phyloP scores from a whole-genome alignment of 2,329 filamentous ascomycete genomes.

The Tolypocladium ovalisporum region DNA sequence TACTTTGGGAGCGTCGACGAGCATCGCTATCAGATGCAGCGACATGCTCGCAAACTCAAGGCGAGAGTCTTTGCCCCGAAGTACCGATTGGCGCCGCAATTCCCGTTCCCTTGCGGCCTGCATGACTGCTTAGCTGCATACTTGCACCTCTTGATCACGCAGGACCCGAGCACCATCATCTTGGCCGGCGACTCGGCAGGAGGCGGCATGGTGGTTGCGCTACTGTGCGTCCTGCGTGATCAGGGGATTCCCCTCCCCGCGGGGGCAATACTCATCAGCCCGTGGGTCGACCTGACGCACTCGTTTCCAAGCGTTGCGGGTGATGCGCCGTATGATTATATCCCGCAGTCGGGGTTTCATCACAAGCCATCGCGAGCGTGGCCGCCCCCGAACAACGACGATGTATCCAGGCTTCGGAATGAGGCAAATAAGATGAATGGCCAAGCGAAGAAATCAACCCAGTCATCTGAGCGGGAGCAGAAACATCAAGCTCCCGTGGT shows the following conservation, averaged over 20 bases:
- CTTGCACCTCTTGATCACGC: slow-evolving; percentile 64
- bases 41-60: slow-evolving; percentile 88
- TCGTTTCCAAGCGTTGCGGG: slow-evolving; percentile 84
- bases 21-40: slow-evolving; percentile 96
- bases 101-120: slow-evolving; percentile 87
- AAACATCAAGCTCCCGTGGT: slow-evolving; percentile 24
- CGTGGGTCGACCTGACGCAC: slow-evolving; percentile 92
- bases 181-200: slow-evolving; percentile 90
- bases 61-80: slow-evolving; percentile 77
- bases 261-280: slow-evolving; percentile 81
- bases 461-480: slow-evolving; percentile 13
- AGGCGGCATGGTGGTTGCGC: slow-evolving; percentile 74
- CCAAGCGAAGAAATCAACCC: slow-evolving; percentile 9
- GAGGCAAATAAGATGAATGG: slow-evolving; percentile 27
- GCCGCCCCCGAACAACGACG: slow-evolving; percentile 80
- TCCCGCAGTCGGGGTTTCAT: slow-evolving; percentile 78
- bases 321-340: slow-evolving; percentile 71
- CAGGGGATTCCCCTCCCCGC: slow-evolving; percentile 76
- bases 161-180: slow-evolving; percentile 73
- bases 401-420: slow-evolving; percentile 45
- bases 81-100: slow-evolving; percentile 86
- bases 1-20: slow-evolving; percentile 94
- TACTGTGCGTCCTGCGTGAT: slow-evolving; percentile 74
- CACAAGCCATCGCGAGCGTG: slow-evolving; percentile 84
- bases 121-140: slow-evolving; percentile 87